These are phyloP conservation scores for Pyricularia grisea DNA, from an alignment of 2,329 filamentous ascomycete species.

Conservation along the genomic window DNA sequence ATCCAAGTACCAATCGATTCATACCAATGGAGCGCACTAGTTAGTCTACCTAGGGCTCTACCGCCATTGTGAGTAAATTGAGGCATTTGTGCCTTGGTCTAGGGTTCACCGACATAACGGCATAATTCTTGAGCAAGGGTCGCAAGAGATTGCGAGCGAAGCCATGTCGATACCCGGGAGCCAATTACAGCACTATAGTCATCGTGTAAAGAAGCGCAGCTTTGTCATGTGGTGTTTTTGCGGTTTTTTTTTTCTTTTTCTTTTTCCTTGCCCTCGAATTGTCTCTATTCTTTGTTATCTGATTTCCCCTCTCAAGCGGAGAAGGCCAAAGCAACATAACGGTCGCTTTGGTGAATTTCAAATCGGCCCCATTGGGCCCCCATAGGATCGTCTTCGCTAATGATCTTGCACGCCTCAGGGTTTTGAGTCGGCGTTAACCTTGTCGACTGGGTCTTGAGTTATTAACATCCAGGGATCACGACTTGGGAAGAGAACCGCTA, in stretches of 20 bases:
- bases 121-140: not conserved
- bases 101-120: conserved; percentile 1
- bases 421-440: not conserved
- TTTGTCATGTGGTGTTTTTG: not conserved
- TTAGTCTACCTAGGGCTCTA: not conserved
- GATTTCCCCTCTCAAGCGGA: not conserved
- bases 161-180: not conserved
- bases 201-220: not conserved
- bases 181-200: not conserved
- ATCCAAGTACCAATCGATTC: not conserved
- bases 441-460: not conserved
- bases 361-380: not conserved
- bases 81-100: not conserved
- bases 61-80: not conserved
- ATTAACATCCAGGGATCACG: not conserved
- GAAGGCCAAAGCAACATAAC: not conserved
- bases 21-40: not conserved
- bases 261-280: not conserved
- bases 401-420: not conserved
- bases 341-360: not conserved
- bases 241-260: not conserved
- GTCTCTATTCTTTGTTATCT: not conserved
- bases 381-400: not conserved
- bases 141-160: not conserved
- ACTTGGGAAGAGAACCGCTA: not conserved